A percentile compares a stretch with the other conserved stretches of the same genome.
These are phyloP conservation scores for Penicillium corylophilum DNA, from an alignment of 2,329 filamentous ascomycete genomes.

Conservation along the genomic window DNA sequence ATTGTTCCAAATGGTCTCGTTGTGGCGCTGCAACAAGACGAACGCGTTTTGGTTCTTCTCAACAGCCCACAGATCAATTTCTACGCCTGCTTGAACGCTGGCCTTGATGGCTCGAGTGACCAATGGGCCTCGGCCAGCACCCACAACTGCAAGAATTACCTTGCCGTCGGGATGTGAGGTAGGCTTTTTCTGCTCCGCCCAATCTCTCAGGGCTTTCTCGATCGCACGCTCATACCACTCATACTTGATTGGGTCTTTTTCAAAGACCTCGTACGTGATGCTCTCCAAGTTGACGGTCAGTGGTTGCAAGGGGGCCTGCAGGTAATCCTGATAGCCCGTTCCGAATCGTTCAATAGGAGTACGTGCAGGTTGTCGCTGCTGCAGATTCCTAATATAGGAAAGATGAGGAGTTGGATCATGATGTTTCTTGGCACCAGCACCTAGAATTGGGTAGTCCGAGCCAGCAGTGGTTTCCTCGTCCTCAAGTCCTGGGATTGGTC, in stretches of 20 bases:
- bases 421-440: slow-evolving; percentile 52
- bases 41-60: slow-evolving; percentile 99
- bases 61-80: slow-evolving; percentile 84
- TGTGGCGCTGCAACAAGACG: slow-evolving; percentile 85
- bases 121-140: slow-evolving; percentile 86
- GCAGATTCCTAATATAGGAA: slow-evolving; percentile 79
- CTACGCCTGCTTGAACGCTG: slow-evolving; percentile 70
- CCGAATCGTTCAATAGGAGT: slow-evolving; percentile 66
- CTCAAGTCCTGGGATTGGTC: slow-evolving; percentile 52
- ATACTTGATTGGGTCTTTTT: slow-evolving; percentile 97
- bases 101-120: slow-evolving; percentile 84
- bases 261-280: slow-evolving; percentile 96
- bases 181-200: slow-evolving; percentile 69
- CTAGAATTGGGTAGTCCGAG: slow-evolving; percentile 65
- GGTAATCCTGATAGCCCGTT: slow-evolving; percentile 82
- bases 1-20: slow-evolving; percentile 75
- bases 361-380: slow-evolving; percentile 72
- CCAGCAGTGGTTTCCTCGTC: slow-evolving; percentile 24
- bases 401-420: slow-evolving; percentile 65
- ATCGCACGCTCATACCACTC: slow-evolving; percentile 90
- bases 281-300: slow-evolving; percentile 95
- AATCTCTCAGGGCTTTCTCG: slow-evolving; percentile 75
- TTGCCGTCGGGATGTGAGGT: slow-evolving; percentile 68
- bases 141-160: slow-evolving; percentile 86
- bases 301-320: slow-evolving; percentile 92